Conservation (phyloP, 2,329 filamentous ascomycete species). For the Fusarium concolor region DNA sequence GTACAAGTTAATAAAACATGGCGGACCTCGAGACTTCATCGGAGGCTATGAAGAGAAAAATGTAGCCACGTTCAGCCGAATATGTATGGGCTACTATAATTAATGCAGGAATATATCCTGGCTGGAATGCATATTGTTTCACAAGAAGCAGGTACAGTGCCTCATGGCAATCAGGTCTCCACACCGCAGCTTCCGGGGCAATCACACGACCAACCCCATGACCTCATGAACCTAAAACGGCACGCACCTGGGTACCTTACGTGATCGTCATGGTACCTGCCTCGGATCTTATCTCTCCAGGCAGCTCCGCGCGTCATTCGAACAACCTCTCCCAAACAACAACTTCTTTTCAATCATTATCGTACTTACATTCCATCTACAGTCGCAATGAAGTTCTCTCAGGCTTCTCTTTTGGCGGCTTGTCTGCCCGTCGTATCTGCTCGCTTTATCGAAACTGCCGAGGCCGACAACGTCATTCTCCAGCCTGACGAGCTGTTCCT, state of each 20-base stretch:
- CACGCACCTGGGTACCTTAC: constrained; percentile 34
- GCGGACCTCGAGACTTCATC: not conserved
- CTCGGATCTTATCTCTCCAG: constrained; percentile 23
- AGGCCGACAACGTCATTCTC: constrained; percentile 64
- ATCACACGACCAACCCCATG: constrained; percentile 38
- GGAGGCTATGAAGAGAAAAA: too few relatives aligned
- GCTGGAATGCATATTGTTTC: not conserved
- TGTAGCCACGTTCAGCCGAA: too few relatives aligned
- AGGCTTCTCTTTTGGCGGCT: constrained; percentile 64
- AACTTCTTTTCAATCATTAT: constrained; percentile 5
- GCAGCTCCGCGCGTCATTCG: constrained; percentile 25
- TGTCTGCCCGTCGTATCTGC: constrained; percentile 66
- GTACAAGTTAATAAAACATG: not conserved
- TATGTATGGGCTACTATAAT: too few relatives aligned
- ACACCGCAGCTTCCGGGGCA: constrained; percentile 28
- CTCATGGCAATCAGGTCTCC: constrained; percentile 39
- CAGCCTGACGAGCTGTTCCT: constrained; percentile 65
- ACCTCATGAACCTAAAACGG: constrained; percentile 31
- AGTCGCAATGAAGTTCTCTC: constrained; percentile 63
- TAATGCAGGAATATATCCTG: not conserved
- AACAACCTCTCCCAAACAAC: constrained; percentile 25
- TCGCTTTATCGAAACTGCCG: constrained; percentile 66
- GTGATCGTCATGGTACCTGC: constrained; percentile 41
- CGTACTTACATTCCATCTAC: not conserved
- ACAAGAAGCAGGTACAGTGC: not conserved